A percentile compares a stretch with the other conserved stretches of the same genome.
Evolutionary conservation across 257 asterid species (phyloP).

Genomic region (Penstemon newberryi): DNA sequence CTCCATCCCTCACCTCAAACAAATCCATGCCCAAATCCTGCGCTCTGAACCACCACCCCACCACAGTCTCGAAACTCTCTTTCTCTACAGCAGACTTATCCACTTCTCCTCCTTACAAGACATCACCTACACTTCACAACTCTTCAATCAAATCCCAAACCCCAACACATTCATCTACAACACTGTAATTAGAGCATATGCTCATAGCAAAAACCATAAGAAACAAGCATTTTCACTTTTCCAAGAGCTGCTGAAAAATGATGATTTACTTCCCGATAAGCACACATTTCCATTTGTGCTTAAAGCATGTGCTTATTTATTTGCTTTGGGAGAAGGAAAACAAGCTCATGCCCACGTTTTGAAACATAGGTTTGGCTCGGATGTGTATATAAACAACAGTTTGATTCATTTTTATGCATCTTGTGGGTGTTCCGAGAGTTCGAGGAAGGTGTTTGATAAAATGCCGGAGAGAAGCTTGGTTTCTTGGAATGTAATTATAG

Average conservation of each 20-base stretch:
- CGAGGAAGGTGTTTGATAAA: slow-evolving; percentile 59
- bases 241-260: slow-evolving; percentile 39
- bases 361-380: slow-evolving; percentile 64
- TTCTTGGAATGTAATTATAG: slow-evolving; percentile 73
- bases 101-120: slow-evolving; percentile 54
- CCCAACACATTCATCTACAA: slow-evolving; percentile 61
- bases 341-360: slow-evolving; percentile 60
- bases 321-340: slow-evolving; percentile 57
- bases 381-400: slow-evolving; percentile 70
- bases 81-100: slow-evolving; percentile 49
- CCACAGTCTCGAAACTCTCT: slow-evolving; percentile 35
- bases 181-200: slow-evolving; percentile 64
- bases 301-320: slow-evolving; percentile 66
- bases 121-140: slow-evolving; percentile 41
- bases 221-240: slow-evolving; percentile 45
- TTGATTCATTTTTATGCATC: slow-evolving; percentile 76
- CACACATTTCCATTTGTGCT: slow-evolving; percentile 75
- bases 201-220: slow-evolving; percentile 52
- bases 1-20: slow-evolving; percentile 60
- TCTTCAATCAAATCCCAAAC: slow-evolving; percentile 45
- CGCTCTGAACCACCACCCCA: slow-evolving; percentile 43
- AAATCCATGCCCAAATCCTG: slow-evolving; percentile 63
- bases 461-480: slow-evolving; percentile 70
- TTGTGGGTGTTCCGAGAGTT: slow-evolving; percentile 55
- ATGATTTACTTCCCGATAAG: slow-evolving; percentile 58